Percentiles rank a stretch among this genome's conserved stretches.
phyloP scores from a whole-genome alignment of 2,329 filamentous ascomycete species.

The Coniochaeta sp. region DNA sequence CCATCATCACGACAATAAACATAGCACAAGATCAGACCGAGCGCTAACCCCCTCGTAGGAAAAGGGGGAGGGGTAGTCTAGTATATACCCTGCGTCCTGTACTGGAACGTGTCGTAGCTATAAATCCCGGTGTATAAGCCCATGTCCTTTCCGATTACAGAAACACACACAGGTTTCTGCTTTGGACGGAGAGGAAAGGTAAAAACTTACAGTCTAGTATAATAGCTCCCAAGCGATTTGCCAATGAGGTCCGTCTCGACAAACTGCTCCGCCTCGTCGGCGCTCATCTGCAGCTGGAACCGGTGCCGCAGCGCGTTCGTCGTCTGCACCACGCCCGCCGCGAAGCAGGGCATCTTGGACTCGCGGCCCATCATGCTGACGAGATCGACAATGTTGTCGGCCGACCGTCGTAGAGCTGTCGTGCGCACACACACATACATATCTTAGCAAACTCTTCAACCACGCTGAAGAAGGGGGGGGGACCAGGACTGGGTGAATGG shows the following conservation, averaged over 20 bases:
- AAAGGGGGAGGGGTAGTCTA: too few species aligned
- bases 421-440: background rate
- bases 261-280: conserved; percentile 73
- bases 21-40: background rate
- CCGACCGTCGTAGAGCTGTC: conserved; percentile 64
- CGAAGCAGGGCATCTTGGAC: conserved; percentile 79
- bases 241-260: conserved; percentile 72
- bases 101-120: conserved; percentile 81
- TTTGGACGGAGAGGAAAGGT: background rate
- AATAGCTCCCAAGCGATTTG: conserved; percentile 81
- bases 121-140: conserved; percentile 7
- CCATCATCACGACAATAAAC: background rate
- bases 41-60: too few species aligned
- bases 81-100: conserved; percentile 82
- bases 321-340: conserved; percentile 64
- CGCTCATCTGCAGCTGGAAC: conserved; percentile 76
- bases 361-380: conserved; percentile 80
- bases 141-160: background rate
- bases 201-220: conserved; percentile 66
- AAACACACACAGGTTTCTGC: background rate
- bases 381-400: conserved; percentile 73
- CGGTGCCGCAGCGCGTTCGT: conserved; percentile 63
- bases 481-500: too few species aligned
- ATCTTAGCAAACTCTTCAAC: background rate
- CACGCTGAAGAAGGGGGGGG: too few species aligned